Percentiles rank a stretch among this genome's conserved stretches.
phyloP scores from a whole-genome alignment of 2,329 filamentous ascomycete species.

The Apiospora hydei region DNA sequence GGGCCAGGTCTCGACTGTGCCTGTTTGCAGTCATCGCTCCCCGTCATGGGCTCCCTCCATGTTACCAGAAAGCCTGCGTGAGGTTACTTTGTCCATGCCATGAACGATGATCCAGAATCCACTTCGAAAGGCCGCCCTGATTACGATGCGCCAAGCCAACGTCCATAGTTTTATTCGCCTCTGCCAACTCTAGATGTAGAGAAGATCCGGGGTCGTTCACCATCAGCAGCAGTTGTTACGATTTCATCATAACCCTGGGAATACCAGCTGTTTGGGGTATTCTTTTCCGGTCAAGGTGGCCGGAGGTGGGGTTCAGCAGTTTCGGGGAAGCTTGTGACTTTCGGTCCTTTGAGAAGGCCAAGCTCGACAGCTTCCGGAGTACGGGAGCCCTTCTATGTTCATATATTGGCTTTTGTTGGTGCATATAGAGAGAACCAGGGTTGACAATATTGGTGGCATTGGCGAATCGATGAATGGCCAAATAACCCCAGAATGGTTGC shows the following conservation, averaged over 20 bases:
- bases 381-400: neutral
- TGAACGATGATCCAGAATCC: neutral
- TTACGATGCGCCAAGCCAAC: slow-evolving; percentile 4
- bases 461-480: neutral
- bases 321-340: neutral
- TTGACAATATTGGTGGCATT: neutral
- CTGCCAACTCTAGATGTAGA: neutral
- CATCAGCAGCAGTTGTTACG: neutral
- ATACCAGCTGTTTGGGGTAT: neutral
- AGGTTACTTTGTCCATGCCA: neutral
- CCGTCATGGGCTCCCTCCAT: slow-evolving; percentile 11
- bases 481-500: neutral
- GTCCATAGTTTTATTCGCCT: neutral
- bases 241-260: neutral
- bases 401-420: neutral
- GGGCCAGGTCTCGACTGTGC: neutral
- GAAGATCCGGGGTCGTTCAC: neutral
- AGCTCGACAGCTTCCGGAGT: neutral
- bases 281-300: neutral
- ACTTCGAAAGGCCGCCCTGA: neutral
- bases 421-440: neutral
- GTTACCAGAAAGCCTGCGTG: neutral
- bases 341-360: neutral
- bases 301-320: neutral
- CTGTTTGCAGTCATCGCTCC: neutral